These are phyloP conservation scores for Tolypocladium album DNA, from an alignment of 2,329 filamentous ascomycete genomes.

Conservation along the genomic window DNA sequence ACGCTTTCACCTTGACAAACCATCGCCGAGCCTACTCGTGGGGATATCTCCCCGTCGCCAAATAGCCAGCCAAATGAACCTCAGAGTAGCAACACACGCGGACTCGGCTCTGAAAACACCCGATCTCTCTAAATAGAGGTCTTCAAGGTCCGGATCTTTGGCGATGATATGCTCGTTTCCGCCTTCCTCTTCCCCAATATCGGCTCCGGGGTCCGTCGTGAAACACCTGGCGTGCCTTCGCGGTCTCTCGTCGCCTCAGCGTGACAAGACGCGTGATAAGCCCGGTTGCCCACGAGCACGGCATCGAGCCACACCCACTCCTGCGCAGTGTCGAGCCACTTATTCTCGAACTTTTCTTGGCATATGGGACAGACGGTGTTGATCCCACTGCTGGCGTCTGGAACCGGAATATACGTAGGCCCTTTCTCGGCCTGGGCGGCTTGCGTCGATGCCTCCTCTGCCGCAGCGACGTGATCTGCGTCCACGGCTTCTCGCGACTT, in stretches of 20 bases:
- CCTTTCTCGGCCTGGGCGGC: constrained; percentile 25
- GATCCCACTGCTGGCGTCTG: constrained; percentile 62
- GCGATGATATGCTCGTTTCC: constrained; percentile 40
- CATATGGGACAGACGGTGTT: constrained; percentile 86
- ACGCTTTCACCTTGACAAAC: background rate
- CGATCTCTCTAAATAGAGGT: constrained; percentile 14
- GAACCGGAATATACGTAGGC: constrained; percentile 70
- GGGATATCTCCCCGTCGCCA: background rate
- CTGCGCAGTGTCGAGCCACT: constrained; percentile 85
- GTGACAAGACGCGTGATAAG: constrained; percentile 87
- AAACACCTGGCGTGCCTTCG: constrained; percentile 28
- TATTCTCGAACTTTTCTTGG: constrained; percentile 87
- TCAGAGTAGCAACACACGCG: background rate
- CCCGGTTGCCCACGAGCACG: constrained; percentile 61
- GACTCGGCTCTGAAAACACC: background rate
- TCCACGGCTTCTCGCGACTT: constrained; percentile 73
- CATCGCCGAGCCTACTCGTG: background rate
- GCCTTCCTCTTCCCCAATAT: constrained; percentile 67
- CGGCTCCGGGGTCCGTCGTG: constrained; percentile 49
- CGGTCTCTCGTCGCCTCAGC: constrained; percentile 66
- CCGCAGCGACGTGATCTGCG: constrained; percentile 32
- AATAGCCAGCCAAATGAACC: background rate
- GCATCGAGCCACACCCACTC: constrained; percentile 98
- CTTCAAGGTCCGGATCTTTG: constrained; percentile 25
- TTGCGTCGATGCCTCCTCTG: constrained; percentile 20